A percentile compares a stretch with the other conserved stretches of the same genome.
phyloP scores from a whole-genome alignment of 805 yeast species.

The Metschnikowia borealis region DNA sequence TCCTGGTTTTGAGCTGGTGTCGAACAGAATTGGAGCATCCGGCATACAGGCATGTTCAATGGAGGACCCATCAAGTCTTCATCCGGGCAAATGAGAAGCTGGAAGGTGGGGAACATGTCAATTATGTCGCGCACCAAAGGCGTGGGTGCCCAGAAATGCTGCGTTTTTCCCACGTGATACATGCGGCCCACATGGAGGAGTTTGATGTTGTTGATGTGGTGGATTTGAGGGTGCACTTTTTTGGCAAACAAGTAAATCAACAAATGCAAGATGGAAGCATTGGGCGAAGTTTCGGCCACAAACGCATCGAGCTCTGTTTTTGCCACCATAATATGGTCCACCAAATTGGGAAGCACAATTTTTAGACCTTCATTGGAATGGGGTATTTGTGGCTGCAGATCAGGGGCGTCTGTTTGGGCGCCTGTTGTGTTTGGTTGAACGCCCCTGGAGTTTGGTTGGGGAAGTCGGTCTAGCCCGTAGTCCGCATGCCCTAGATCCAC shows the following conservation, averaged over 20 bases:
- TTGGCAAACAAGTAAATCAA: slow-evolving; percentile 11
- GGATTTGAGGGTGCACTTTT: slow-evolving; percentile 4
- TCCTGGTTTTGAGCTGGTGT: neutral
- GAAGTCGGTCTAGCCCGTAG: too few relatives aligned
- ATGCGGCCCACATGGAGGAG: slow-evolving; percentile 16
- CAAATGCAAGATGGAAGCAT: slow-evolving; percentile 10
- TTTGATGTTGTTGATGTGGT: slow-evolving; percentile 11
- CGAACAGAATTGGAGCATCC: neutral
- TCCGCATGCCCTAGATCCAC: neutral
- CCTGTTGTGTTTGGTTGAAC: too few relatives aligned
- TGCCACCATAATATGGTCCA: slow-evolving; percentile 7
- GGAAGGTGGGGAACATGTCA: slow-evolving; percentile 12
- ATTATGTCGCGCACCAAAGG: slow-evolving; percentile 8
- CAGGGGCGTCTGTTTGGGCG: too few relatives aligned
- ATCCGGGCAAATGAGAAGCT: slow-evolving; percentile 8
- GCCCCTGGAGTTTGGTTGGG: too few relatives aligned
- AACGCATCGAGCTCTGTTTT: slow-evolving; percentile 9
- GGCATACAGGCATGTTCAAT: slow-evolving; percentile 1
- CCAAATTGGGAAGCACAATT: slow-evolving; percentile 14
- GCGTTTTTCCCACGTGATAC: slow-evolving; percentile 7
- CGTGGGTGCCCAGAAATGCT: slow-evolving; percentile 8
- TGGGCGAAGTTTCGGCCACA: neutral
- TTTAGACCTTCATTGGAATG: neutral
- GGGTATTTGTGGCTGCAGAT: too few relatives aligned
- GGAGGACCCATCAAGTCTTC: slow-evolving; percentile 4